A percentile compares a stretch with the other conserved stretches of the same genome.
These are phyloP conservation scores for Zelopaecilomyces penicillatus DNA, from an alignment of 2,329 filamentous ascomycete species.

Conservation along the genomic window DNA sequence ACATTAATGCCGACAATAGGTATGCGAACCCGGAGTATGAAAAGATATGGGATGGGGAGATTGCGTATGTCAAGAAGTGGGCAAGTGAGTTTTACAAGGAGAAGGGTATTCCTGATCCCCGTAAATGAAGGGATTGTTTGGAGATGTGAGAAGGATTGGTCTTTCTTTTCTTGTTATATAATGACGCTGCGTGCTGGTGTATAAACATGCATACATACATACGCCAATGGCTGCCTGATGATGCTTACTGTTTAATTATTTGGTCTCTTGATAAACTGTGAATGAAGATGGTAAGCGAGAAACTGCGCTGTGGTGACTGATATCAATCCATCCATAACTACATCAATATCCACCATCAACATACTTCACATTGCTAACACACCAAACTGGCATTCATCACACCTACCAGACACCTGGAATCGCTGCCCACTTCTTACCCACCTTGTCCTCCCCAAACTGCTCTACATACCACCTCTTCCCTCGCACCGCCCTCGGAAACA, in stretches of 20 bases:
- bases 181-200: no score
- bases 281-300: no score
- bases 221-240: no score
- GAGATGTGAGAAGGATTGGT: no score
- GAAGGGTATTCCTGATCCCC: conserved; percentile 1
- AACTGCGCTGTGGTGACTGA: no score
- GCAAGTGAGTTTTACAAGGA: conserved; percentile 38
- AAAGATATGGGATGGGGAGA: conserved; percentile 27
- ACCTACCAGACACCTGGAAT: conserved; percentile 42
- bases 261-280: no score
- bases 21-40: conserved; percentile 26
- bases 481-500: conserved; percentile 77
- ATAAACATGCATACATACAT: no score
- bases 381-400: not conserved
- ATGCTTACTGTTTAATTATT: no score
- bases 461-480: conserved; percentile 81
- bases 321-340: no score
- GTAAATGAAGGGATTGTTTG: not conserved
- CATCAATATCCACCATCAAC: no score
- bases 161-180: no score
- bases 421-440: conserved; percentile 67
- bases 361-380: not conserved
- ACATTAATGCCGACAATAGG: conserved; percentile 39
- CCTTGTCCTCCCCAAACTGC: conserved; percentile 77
- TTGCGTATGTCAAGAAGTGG: conserved; percentile 45